Percentiles rank a stretch among this genome's conserved stretches.
phyloP scores from a whole-genome alignment of 805 yeast genomes.

The Saccharomycopsis capsularis region DNA sequence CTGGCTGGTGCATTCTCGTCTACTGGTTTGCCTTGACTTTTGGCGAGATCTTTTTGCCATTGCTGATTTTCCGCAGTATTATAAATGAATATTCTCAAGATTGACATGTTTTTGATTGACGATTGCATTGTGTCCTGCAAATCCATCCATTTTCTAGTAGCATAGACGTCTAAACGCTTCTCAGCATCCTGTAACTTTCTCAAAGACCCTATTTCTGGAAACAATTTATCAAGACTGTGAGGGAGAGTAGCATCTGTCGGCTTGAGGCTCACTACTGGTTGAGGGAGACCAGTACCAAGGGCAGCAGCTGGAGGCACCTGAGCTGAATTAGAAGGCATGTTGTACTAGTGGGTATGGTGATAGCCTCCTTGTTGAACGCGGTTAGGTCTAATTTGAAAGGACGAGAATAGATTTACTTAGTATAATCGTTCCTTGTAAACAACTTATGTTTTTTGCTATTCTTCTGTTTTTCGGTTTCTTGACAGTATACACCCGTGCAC shows the following conservation, averaged over 20 bases:
- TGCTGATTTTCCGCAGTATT: conserved; percentile 81
- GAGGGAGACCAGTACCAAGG: conserved; percentile 21
- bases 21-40: conserved; percentile 22
- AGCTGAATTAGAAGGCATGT: background rate
- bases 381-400: no score
- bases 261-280: conserved; percentile 24
- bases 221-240: conserved; percentile 34
- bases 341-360: background rate
- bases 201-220: conserved; percentile 71
- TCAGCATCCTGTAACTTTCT: conserved; percentile 76
- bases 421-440: no score
- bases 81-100: conserved; percentile 72
- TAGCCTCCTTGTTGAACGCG: no score
- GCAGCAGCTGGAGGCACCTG: conserved; percentile 21
- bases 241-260: conserved; percentile 54
- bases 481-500: no score
- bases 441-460: no score
- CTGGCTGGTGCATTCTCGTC: conserved; percentile 36
- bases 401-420: no score
- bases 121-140: conserved; percentile 61
- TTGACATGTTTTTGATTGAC: conserved; percentile 42
- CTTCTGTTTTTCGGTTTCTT: no score
- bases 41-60: conserved; percentile 51
- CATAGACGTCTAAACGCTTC: conserved; percentile 67
- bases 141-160: conserved; percentile 78